Conservation (phyloP, 2,329 filamentous ascomycete genomes). For the Sporothrix pseudoabietina region DNA sequence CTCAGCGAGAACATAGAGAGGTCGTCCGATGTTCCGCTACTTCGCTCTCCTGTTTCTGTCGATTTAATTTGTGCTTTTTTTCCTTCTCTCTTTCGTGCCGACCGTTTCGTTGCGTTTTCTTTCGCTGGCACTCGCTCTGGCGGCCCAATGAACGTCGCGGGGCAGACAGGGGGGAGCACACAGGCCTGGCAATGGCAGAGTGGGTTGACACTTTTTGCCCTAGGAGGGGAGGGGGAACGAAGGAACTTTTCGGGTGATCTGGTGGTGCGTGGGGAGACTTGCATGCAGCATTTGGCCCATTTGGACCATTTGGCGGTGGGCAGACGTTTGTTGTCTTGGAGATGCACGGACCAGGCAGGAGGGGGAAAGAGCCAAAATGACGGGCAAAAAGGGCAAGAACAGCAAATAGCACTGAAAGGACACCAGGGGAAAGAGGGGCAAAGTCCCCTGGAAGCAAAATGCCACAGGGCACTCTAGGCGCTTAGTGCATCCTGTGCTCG, state of each 20-base stretch:
- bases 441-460: neutral
- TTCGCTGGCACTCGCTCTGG: neutral
- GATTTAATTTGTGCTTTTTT: conserved; percentile 7
- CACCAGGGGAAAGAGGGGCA: conserved; percentile 15
- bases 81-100: conserved; percentile 4
- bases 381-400: neutral
- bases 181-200: conserved; percentile 7
- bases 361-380: neutral
- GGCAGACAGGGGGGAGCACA: conserved; percentile 20
- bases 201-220: conserved; percentile 28
- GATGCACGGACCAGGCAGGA: conserved; percentile 36
- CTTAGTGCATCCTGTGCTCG: neutral
- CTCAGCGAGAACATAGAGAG: neutral
- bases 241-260: conserved; percentile 33
- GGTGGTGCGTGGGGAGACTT: conserved; percentile 29
- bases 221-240: conserved; percentile 4
- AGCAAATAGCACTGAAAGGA: neutral
- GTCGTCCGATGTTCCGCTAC: conserved; percentile 26
- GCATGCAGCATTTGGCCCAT: conserved; percentile 16
- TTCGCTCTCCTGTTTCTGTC: conserved; percentile 21
- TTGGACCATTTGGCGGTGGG: neutral
- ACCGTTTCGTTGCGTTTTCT: conserved; percentile 25
- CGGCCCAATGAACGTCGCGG: conserved; percentile 26
- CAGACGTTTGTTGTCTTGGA: conserved; percentile 35
- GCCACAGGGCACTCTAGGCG: neutral